phyloP scores from a whole-genome alignment of 2,329 filamentous ascomycete genomes.

The Alternaria alternata region DNA sequence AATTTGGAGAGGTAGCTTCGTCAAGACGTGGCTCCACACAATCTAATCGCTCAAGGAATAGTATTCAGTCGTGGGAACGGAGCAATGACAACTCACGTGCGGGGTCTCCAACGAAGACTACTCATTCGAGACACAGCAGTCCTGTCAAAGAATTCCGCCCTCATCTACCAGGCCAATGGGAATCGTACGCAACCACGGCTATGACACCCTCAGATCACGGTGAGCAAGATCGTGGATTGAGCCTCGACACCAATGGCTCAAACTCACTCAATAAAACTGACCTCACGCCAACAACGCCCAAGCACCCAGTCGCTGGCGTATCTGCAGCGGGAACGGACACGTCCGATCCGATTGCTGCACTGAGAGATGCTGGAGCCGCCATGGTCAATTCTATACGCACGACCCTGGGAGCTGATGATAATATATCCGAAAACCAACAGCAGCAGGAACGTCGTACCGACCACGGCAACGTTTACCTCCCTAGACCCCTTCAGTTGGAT shows the following conservation, averaged over 20 bases:
- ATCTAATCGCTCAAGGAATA: slow-evolving; percentile 53
- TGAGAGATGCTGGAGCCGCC: slow-evolving; percentile 58
- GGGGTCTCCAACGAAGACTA: slow-evolving; percentile 41
- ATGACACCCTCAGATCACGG: slow-evolving; percentile 44
- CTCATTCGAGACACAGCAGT: slow-evolving; percentile 48
- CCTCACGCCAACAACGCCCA: slow-evolving; percentile 49
- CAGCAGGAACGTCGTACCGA: slow-evolving; percentile 8
- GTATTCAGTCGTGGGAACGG: slow-evolving; percentile 51
- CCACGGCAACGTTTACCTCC: slow-evolving; percentile 48
- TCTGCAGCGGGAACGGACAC: slow-evolving; percentile 26
- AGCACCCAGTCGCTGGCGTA: slow-evolving; percentile 36
- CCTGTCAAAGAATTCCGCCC: slow-evolving; percentile 56
- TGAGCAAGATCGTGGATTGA: slow-evolving; percentile 41
- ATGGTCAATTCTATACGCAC: slow-evolving; percentile 57
- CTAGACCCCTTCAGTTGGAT: slow-evolving; percentile 51
- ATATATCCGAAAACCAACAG: slow-evolving; percentile 24
- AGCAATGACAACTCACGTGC: slow-evolving; percentile 50
- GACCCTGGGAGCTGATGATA: slow-evolving; percentile 44
- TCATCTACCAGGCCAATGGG: slow-evolving; percentile 62
- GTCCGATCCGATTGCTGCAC: slow-evolving; percentile 52
- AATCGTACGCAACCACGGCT: slow-evolving; percentile 57
- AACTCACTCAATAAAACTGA: slow-evolving; percentile 40
- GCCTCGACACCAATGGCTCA: slow-evolving; percentile 13
- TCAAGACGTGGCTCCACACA: slow-evolving; percentile 58
- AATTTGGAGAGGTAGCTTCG: slow-evolving; percentile 56